Base-by-base conservation (phyloP, 2,329 filamentous ascomycete genomes). In the Ophiostoma perfectum region DNA sequence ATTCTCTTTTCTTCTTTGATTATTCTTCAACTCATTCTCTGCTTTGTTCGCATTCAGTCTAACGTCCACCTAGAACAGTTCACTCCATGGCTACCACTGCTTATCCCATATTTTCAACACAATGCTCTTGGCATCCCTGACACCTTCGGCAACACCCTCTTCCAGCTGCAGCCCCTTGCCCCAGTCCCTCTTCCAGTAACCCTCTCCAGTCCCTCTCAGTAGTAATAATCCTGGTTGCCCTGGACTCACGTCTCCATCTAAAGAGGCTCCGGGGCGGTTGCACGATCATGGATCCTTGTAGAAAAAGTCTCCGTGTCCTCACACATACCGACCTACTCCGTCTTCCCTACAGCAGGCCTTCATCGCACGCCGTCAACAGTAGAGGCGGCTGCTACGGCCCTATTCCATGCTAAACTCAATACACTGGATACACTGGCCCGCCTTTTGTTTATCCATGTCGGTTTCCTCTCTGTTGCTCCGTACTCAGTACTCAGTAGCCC, bases 81-180 rank as follows among this genome's bases (percentile, higher is more conserved):
- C 27, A 27, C 27, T 27, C 27, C 27, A 27, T 27, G 27, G 27
- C 27, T 27, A 27, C 27, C 27, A 27, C 27, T 27, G 27, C 27
- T 27, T 27, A 27, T n/a, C n/a, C n/a, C n/a, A n/a, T n/a, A n/a
- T 27, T 27, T 27, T 27, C 18, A 4, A 47, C 5, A 14, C 16
- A 1, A 27, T 49, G 8, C 18, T 9, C 41, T 62, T 65, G 47
- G 39, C 62, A 60, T 62, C 63, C 39, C 67, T 62, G 52, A 42
- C 42, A 27, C 2, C 38, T 36, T 66, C 64, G 67, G 67, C 64
- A 68, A 64, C 49, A 45, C 16, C 42, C n/a, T 66, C 55, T 66
- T 68, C 67, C 64, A 55, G 41, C 44, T 18, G 45, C 55, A 52
- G 18, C 9, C 8, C n/a, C 14, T 45, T 55, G 27, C 16, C 55